Base-by-base conservation (phyloP, 1,284 basidiomycete species). In the Neolentinus lepideus region DNA sequence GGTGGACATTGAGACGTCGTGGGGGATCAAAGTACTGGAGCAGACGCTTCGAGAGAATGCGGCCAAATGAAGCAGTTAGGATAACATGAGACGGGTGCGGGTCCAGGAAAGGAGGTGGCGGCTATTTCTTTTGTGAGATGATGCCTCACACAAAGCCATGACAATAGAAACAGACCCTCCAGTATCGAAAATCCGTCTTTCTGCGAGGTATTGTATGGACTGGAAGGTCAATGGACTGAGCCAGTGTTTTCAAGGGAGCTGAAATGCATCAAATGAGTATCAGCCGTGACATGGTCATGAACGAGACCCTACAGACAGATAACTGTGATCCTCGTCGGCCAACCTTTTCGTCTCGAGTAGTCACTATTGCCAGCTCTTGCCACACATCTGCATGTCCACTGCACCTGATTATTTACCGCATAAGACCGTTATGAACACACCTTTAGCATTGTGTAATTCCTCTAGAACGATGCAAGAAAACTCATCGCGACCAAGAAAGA, bases 11-110 rank as follows among this genome's bases (percentile, higher is more conserved):
- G 45, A 99, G 74, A n/a, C 87, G 73, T 53, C 84, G 81, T 1
- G 72, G 69, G 0, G 77, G 75, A 0, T 70, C 72, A 63, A 97
- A 97, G 26, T 76, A 71, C n/a, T 75, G 65, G 2, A 97, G 80
- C 47, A 94, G 72, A 0, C 72, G 62, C 1, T 77, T 67, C 0
- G 93, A 84, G 22, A 98, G 79, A 58, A 98, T 90, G 54, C 92
- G 87, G 0, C 95, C 95, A 63, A 98, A 98, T 0, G 94, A 97
- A 9, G 93, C 94, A 0, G 94, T 96, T 2, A 98, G 63, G 6
- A 98, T 78, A 10, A 98, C 63, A 59, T 88, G 79, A 2, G 78
- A 67, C 0, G 66, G 59, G n/a, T 69, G 68, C 3, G 71, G 72
- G 52, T 24, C 21, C 43, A 12, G 4, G 63, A 84, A 83, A 16